Evolutionary conservation across 495 filamentous ascomycete genomes (phyloP), one percentile per base, ranked within the genome.

Genomic region (Penicillium cinerascens): DNA sequence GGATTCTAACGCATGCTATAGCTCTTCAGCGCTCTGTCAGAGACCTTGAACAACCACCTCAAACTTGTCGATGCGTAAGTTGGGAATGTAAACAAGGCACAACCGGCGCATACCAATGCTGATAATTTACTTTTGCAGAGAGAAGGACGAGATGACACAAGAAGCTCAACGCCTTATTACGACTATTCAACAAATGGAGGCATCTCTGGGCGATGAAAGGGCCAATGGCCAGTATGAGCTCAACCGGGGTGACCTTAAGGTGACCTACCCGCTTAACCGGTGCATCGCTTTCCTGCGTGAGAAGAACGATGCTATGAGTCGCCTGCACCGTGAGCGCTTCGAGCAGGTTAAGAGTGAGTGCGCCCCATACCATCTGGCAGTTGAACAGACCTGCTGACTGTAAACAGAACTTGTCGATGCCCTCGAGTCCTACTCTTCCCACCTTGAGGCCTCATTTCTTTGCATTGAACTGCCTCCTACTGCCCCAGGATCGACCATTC

Each of bases 401-500:
- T 16, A 10, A 10, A 18, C 59, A 97, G 92, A 95, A 77, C 84
- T 99, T 51, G 89, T 89, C 9, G 84, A 92, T 67, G 92, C 91
- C 2, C 85, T 99, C 13, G 86, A 96, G 65, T 95, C 91, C 37
- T 97, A 96, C 63, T 92, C 93, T 0, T 91, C 88, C 15, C 92
- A 96, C 65, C 87, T 99, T 33, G 93, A 99, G 67, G 66, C 87
- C 16, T 85, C 84, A 5, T 95, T 95, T 62, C 79, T 97, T 54
- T 78, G 82, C 56, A 82, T 97, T 59, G 76, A 80, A 10, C 78
- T 97, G 20, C 93, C 95, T 6, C 92, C 92, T 0, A 87, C 85
- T 0, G 80, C 84, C 0, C 80, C 86, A 3, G 86, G 89, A 49
- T 81, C 87, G 2, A 81, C 84, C n/a, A 77, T 93, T 11, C 81